Base-by-base conservation (phyloP, 2,329 filamentous ascomycete genomes). In the Cadophora gregata region DNA sequence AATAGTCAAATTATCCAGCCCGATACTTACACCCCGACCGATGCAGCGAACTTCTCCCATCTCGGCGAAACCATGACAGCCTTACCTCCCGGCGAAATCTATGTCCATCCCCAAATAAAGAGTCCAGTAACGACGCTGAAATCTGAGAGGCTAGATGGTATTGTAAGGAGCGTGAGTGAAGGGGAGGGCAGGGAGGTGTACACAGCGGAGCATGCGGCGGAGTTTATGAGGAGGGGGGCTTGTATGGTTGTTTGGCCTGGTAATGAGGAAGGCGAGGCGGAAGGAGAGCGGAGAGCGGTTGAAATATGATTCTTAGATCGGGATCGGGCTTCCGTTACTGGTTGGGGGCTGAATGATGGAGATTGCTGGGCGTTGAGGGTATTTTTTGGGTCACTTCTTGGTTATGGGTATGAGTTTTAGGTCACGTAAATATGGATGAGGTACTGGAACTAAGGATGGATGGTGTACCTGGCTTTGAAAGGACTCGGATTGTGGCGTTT, bases 1-100 rank as follows among this genome's bases (percentile, higher is more conserved):
- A n/a, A n/a, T n/a, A n/a, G n/a, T n/a, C n/a, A n/a, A n/a, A n/a
- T n/a, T n/a, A 56, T n/a, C 4, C 25, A 42, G 33, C 25, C n/a
- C 31, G 27, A 42, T 24, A 4, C 47, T 56, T 63, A 62, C 42
- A 66, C 64, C 14, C n/a, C 64, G 4, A 50, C 59, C 1, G 59
- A 66, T 4, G 59, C 64, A 31, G 64, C 64, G 1, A 31, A 27
- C 19, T 66, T 66, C 59, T 56, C 64, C 8, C 59, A 51, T 19
- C 59, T 36, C 21, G 64, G 64, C 3, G 59, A 59, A 38, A 51
- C 29, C 24, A 48, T 66, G 14, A 59, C 60, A 9, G 59, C 64
- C 9, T 27, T 62, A 21, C 59, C 64, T 50, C 4, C 59, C 2
- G 59, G 53, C n/a, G 64, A 66, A 59, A 33, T 12, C 6, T 19